Evolutionary conservation across 805 yeast species (phyloP).

Genomic region (Candida manassasensis): DNA sequence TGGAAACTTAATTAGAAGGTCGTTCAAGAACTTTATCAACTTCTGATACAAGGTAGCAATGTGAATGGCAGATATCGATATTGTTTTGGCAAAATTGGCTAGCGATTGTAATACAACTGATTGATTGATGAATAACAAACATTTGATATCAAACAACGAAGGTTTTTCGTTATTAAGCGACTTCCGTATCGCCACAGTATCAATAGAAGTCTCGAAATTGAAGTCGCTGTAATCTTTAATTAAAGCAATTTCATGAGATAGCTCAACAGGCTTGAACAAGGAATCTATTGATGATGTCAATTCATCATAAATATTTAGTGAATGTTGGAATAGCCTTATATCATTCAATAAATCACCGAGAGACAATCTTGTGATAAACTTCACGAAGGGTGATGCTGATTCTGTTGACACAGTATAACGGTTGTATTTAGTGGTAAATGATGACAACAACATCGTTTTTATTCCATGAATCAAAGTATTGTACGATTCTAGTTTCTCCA

Average conservation of each 20-base stretch:
- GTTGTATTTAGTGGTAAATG: constrained; percentile 39
- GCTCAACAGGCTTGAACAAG: neutral
- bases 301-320: constrained; percentile 48
- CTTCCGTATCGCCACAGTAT: constrained; percentile 4
- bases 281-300: constrained; percentile 27
- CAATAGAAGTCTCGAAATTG: constrained; percentile 12
- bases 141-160: constrained; percentile 20
- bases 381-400: constrained; percentile 4
- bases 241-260: constrained; percentile 6
- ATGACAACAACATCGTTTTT: constrained; percentile 46
- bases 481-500: constrained; percentile 50
- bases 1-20: constrained; percentile 22
- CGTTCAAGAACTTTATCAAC: constrained; percentile 37
- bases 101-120: constrained; percentile 32
- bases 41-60: constrained; percentile 36
- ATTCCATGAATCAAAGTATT: constrained; percentile 38
- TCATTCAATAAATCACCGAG: constrained; percentile 50
- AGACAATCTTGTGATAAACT: constrained; percentile 39
- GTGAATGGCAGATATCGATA: constrained; percentile 39
- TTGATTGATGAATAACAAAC: constrained; percentile 33
- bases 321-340: constrained; percentile 57
- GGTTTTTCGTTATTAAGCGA: neutral
- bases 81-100: constrained; percentile 30
- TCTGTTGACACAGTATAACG: constrained; percentile 9
- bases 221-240: constrained; percentile 10